Conservation (phyloP, 306 rosid genomes). For the Prunus mume region DNA sequence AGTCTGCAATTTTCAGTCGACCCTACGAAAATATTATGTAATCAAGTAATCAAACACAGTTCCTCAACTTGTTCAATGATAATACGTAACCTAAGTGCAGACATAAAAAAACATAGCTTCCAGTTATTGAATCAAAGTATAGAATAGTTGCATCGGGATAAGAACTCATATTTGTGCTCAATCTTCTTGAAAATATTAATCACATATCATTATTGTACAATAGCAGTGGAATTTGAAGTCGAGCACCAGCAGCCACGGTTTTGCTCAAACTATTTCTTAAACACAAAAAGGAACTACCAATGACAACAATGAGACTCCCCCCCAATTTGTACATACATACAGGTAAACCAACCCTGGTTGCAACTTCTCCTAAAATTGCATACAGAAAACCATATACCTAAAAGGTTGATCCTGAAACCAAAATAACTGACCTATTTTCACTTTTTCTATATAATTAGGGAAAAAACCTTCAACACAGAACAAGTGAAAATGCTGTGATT, state of each 20-base stretch:
- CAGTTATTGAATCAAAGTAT: background rate
- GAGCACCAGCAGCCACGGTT: background rate
- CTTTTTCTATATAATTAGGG: background rate
- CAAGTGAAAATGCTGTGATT: background rate
- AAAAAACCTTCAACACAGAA: background rate
- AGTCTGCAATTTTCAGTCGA: conserved; percentile 84
- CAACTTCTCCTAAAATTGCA: background rate
- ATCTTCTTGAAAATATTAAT: background rate
- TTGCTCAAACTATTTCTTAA: background rate
- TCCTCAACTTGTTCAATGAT: background rate
- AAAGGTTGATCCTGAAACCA: background rate
- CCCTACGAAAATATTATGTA: conserved; percentile 42
- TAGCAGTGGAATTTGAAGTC: background rate
- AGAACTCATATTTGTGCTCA: background rate
- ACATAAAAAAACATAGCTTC: background rate
- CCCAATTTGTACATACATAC: background rate
- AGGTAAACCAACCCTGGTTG: background rate
- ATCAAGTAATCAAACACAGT: background rate
- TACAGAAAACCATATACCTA: background rate
- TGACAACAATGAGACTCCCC: background rate
- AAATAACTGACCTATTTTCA: background rate
- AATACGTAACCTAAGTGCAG: background rate
- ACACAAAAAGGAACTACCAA: background rate
- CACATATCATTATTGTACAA: background rate
- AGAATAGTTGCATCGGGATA: background rate